These are phyloP conservation scores for Boechera retrofracta DNA, from an alignment of 345 rosid species.

Conservation along the genomic window DNA sequence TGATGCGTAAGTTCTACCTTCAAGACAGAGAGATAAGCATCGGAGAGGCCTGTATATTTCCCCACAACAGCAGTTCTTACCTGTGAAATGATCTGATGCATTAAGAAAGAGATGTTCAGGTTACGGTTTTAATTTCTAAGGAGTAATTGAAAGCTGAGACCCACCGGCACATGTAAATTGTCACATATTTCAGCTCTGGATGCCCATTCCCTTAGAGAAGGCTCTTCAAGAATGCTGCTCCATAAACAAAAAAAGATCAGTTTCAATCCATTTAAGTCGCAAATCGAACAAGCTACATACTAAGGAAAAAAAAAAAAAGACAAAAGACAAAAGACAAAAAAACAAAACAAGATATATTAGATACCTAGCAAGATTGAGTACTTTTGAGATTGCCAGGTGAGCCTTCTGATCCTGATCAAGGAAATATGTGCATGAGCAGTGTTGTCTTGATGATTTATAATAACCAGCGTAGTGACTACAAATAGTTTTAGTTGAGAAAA, in stretches of 20 bases:
- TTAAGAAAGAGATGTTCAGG: constrained; percentile 29
- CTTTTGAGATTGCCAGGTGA: constrained; percentile 50
- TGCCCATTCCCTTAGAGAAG: constrained; percentile 73
- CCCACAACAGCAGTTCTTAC: constrained; percentile 94
- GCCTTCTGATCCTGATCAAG: constrained; percentile 83
- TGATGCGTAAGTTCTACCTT: constrained; percentile 53
- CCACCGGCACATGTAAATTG: constrained; percentile 70
- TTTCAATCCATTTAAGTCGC: background rate
- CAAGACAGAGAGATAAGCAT: no score
- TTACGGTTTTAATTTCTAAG: no score
- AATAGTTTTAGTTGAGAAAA: constrained; percentile 7
- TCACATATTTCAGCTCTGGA: constrained; percentile 71
- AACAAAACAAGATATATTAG: constrained; percentile 14
- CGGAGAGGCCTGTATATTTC: constrained; percentile 85
- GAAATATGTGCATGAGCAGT: background rate
- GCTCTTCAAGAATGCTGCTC: constrained; percentile 64
- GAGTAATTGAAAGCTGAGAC: constrained; percentile 38
- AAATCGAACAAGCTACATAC: background rate
- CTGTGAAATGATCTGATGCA: constrained; percentile 45
- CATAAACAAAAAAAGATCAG: constrained; percentile 32
- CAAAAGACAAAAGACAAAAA: constrained; percentile 9
- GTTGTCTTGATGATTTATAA: background rate
- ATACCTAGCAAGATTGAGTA: constrained; percentile 63
- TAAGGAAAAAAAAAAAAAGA: no score
- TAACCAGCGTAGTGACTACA: background rate